Percentiles rank a stretch among this genome's conserved stretches.
Conservation (phyloP, 257 asterid genomes). For the Capsicum pubescens region DNA sequence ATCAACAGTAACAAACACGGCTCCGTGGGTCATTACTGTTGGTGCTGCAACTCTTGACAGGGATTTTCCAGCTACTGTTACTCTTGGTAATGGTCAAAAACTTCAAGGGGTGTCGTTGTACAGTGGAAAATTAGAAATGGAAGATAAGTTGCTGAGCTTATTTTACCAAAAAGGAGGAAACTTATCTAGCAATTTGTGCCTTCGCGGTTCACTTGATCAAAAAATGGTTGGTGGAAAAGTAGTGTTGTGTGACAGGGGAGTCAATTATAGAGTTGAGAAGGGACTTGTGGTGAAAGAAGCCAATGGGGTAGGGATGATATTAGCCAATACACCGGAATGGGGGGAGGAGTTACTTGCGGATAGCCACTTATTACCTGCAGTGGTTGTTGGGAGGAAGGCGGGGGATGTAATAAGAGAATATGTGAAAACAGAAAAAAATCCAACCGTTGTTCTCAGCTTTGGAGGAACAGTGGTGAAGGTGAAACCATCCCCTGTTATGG, state of each 20-base stretch:
- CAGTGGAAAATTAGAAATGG: conserved; percentile 42
- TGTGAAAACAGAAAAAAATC: not conserved
- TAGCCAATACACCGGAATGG: conserved; percentile 28
- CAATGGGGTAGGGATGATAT: conserved; percentile 29
- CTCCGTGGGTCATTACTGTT: conserved; percentile 60
- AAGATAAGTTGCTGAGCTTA: conserved; percentile 29
- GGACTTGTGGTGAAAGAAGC: conserved; percentile 30
- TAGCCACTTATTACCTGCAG: conserved; percentile 33
- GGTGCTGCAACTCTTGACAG: conserved; percentile 55
- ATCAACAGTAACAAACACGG: conserved; percentile 46
- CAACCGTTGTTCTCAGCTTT: not conserved
- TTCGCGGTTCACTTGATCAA: conserved; percentile 26
- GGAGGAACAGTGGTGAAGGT: conserved; percentile 15
- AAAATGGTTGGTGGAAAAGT: conserved; percentile 27
- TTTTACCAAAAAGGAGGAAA: conserved; percentile 31
- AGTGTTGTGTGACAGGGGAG: conserved; percentile 32
- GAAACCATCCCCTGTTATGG: conserved; percentile 30
- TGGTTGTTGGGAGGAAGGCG: conserved; percentile 25
- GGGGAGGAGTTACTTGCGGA: conserved; percentile 32
- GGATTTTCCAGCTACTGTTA: conserved; percentile 49
- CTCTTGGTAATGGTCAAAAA: conserved; percentile 39
- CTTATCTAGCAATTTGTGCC: conserved; percentile 31
- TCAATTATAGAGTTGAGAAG: conserved; percentile 27
- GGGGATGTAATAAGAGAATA: conserved; percentile 31
- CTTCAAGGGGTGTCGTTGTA: conserved; percentile 48